Evolutionary conservation across 2,329 filamentous ascomycete species (phyloP), one percentile per base, ranked within the genome.

Genomic region (Grosmannia serpens): DNA sequence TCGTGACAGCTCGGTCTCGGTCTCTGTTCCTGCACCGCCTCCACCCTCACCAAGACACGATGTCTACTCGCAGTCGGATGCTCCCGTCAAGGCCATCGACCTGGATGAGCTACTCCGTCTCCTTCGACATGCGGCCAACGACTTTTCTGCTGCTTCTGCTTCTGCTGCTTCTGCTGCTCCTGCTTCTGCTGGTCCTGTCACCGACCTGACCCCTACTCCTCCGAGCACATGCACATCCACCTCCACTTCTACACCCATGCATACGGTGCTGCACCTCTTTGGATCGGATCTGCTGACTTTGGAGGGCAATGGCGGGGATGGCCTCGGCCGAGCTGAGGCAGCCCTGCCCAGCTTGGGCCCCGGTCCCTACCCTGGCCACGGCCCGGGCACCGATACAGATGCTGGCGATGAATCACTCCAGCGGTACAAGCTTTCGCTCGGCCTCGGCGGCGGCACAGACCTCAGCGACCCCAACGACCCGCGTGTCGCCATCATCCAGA

Each of bases 361-460:
- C n/a, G 44, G 54, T 20, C 13, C 26, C 41, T 1, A 47, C 46
- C 31, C 55, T 24, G 22, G 31, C 46, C 49, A 11, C 46, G 22
- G 53, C 53, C 54, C 44, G 54, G 24, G 27, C 11, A 26, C 38
- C 24, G 13, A 35, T 60, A 59, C 67, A 86, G 79, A 85, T 68
- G 77, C 80, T 65, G 77, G 88, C 68, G 94, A 99, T 72, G 92
- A 97, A 74, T 94, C 92, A 62, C 86, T 99, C 68, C 89, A 95
- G 76, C 88, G 92, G 69, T 99, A 95, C 88, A 99, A 99, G 80
- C 84, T 92, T 69, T 97, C 92, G 15, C 87, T 99, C 62, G 94
- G 94, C 66, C 85, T 97, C 61, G 84, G 85, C 63, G 85, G 84
- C 66, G 87, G 87, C 69, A 83, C 80, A 54, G 81, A 86, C 66